Evolutionary conservation across 2,329 filamentous ascomycete genomes (phyloP), one percentile per base, ranked within the genome.

Genomic region (Trichoderma brevicompactum): DNA sequence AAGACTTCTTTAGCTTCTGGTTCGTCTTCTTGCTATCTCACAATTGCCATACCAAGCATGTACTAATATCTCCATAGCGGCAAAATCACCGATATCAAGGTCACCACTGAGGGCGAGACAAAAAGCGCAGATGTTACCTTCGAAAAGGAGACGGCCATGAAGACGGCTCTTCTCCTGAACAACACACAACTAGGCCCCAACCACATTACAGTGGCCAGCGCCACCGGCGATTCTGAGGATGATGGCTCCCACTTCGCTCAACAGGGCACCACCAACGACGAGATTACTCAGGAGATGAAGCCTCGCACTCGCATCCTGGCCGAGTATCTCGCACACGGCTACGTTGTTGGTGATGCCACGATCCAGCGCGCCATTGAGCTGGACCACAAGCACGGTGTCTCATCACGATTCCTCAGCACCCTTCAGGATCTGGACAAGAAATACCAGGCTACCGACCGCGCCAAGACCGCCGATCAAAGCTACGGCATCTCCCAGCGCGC

Each of bases 1-100:
- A 88, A 75, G 94, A 97, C 76, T 99, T 99, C 85, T 99, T 99
- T 85, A 95, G 91, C 83, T 98, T 98, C 81, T 90, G 87, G 92
- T 94, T 85, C 77, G 87, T 67, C 32, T 19, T 23, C 46, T 41
- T 28, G 13, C 23, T 10, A 17, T 46, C 3, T 28, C 40, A 5
- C 2, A 32, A 15, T n/a, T 56, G 1, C 53, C 32, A 8, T 41
- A 3, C 13, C 3, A n/a, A 36, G 17, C 40, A 55, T 36, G 2
- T 13, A 43, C 72, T 74, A 69, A 75, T 68, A 36, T 12, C 36
- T 19, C 17, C 8, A 19, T 75, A 95, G 92, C 77, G 95, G 95
- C 78, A 98, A 97, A 85, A 96, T 99, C 78, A 89, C 87, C 71
- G 85, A 86, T 72, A 85, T 99, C 77, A 89, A 92, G 66, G 86